Evolutionary conservation across 2,329 filamentous ascomycete genomes (phyloP).

Genomic region (Fusarium xyrophilum): DNA sequence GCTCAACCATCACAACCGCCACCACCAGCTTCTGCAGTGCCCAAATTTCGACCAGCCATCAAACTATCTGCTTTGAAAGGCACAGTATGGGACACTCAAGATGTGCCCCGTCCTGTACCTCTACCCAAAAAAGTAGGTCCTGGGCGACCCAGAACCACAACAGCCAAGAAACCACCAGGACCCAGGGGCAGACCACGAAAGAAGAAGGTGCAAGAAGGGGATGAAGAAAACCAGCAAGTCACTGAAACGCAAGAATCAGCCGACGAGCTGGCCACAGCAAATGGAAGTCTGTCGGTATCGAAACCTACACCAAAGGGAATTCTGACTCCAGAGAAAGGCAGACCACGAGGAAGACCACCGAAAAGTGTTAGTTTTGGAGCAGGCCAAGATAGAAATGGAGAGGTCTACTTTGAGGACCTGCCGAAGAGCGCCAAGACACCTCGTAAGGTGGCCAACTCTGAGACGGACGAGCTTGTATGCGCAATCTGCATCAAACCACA

Average conservation of each 20-base stretch:
- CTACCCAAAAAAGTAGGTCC: constrained; percentile 37
- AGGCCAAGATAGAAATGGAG: constrained; percentile 47
- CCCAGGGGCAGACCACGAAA: constrained; percentile 35
- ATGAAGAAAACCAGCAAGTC: constrained; percentile 1
- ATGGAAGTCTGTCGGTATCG: constrained; percentile 27
- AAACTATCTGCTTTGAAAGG: constrained; percentile 48
- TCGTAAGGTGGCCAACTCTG: constrained; percentile 43
- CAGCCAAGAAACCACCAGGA: constrained; percentile 36
- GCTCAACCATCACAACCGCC: constrained; percentile 16
- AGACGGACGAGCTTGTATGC: constrained; percentile 63
- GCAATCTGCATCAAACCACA: constrained; percentile 64
- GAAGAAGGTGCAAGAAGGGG: constrained; percentile 26
- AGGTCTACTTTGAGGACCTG: constrained; percentile 62
- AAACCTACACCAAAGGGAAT: constrained; percentile 59
- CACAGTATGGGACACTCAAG: constrained; percentile 49
- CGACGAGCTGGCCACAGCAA: constrained; percentile 25
- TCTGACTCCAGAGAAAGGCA: constrained; percentile 60
- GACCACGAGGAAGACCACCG: constrained; percentile 44
- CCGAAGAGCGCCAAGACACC: constrained; percentile 48
- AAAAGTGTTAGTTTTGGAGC: constrained; percentile 64
- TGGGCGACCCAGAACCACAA: constrained; percentile 24
- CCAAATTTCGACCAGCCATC: constrained; percentile 45
- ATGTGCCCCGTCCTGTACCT: constrained; percentile 20
- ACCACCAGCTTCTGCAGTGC: constrained; percentile 18
- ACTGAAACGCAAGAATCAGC: constrained; percentile 10